Percentiles rank a stretch among this genome's conserved stretches.
Conservation (phyloP, 1,284 basidiomycete genomes). For the Leucoagaricus sp. region DNA sequence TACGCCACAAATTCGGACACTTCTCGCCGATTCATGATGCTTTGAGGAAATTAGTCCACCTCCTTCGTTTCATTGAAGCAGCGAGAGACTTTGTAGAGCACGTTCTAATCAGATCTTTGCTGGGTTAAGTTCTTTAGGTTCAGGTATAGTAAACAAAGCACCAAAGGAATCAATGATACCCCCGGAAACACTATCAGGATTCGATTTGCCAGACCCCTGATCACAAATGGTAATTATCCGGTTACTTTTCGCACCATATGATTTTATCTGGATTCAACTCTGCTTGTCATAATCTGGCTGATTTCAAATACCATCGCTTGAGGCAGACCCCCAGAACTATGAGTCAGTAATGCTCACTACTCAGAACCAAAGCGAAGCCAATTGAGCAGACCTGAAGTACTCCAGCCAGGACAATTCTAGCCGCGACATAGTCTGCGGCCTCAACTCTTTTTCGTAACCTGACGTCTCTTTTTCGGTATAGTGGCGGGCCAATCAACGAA, state of each 20-base stretch:
- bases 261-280: constrained; percentile 7
- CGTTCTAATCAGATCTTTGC: constrained; percentile 30
- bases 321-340: neutral
- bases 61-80: constrained; percentile 25
- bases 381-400: neutral
- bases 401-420: neutral
- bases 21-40: constrained; percentile 26
- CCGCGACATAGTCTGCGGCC: neutral
- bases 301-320: too few relatives aligned
- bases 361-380: neutral
- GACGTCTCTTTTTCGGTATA: neutral
- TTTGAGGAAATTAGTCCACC: constrained; percentile 29
- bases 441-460: neutral
- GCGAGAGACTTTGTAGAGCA: constrained; percentile 9
- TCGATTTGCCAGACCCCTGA: constrained; percentile 1
- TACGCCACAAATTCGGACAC: constrained; percentile 41
- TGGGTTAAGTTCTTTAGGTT: constrained; percentile 2
- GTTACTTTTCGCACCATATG: constrained; percentile 12
- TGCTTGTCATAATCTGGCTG: too few relatives aligned
- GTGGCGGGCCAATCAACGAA: constrained; percentile 1
- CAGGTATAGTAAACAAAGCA: constrained; percentile 3
- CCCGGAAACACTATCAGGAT: constrained; percentile 1
- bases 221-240: constrained; percentile 10
- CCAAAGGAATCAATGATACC: constrained; percentile 1
- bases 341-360: neutral